Evolutionary conservation across 2,329 filamentous ascomycete species (phyloP).

Genomic region (Talaromyces rugulosus): DNA sequence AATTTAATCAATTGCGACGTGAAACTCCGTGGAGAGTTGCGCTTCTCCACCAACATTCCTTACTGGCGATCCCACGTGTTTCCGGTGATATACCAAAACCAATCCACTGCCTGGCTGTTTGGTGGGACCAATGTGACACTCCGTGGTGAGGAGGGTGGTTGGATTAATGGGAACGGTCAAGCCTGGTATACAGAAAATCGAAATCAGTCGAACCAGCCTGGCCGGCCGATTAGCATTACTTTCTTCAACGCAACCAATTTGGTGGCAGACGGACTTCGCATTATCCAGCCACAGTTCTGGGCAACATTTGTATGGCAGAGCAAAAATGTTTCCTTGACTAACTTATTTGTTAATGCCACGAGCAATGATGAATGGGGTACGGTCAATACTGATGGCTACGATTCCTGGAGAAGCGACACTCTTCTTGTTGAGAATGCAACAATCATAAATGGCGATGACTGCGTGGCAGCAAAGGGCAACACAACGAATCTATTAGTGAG

Average conservation of each 20-base stretch:
- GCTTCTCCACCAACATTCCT: constrained; percentile 43
- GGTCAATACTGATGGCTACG: constrained; percentile 49
- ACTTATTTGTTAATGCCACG: constrained; percentile 49
- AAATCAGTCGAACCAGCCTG: constrained; percentile 43
- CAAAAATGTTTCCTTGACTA: constrained; percentile 50
- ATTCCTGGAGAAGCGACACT: constrained; percentile 50
- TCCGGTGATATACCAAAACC: constrained; percentile 53
- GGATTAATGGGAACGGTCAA: constrained; percentile 54
- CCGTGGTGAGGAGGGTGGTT: constrained; percentile 52
- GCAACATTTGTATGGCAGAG: constrained; percentile 45
- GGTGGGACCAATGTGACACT: constrained; percentile 51
- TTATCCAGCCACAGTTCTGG: constrained; percentile 50
- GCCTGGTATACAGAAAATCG: constrained; percentile 54
- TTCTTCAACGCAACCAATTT: constrained; percentile 48
- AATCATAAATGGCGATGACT: constrained; percentile 32
- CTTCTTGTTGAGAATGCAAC: constrained; percentile 46
- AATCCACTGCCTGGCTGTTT: constrained; percentile 52
- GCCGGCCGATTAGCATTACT: constrained; percentile 51
- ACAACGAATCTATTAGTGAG: constrained; percentile 37
- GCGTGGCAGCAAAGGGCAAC: constrained; percentile 40
- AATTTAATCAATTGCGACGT: constrained; percentile 25
- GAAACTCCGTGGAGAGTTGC: constrained; percentile 22
- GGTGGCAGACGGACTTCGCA: constrained; percentile 46
- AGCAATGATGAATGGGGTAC: constrained; percentile 43
- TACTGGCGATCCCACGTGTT: constrained; percentile 53